Conservation (phyloP, 2,329 filamentous ascomycete species). For the Microdochium trichocladiopsis region DNA sequence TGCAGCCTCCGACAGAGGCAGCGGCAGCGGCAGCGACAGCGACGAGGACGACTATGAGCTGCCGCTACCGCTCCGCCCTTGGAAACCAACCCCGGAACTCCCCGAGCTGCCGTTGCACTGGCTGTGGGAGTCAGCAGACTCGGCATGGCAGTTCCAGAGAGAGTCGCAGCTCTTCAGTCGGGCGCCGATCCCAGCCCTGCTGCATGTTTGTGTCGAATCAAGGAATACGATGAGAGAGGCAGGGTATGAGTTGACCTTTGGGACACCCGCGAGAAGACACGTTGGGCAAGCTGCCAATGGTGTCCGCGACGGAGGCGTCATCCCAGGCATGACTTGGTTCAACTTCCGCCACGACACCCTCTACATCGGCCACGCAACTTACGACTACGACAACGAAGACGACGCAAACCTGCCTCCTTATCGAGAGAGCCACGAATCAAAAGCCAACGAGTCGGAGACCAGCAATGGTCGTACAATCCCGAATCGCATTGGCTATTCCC, state of each 20-base stretch:
- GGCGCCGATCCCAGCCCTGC: slow-evolving; percentile 12
- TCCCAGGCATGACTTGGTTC: slow-evolving; percentile 8
- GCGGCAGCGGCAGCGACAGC: too few species aligned
- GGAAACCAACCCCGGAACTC: slow-evolving; percentile 5
- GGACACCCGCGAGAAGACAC: slow-evolving; percentile 9
- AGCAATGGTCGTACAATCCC: background rate
- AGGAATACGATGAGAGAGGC: slow-evolving; percentile 9
- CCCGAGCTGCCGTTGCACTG: slow-evolving; percentile 1
- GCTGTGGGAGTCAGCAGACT: slow-evolving; percentile 1
- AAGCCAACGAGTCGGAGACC: background rate
- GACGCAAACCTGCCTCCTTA: background rate
- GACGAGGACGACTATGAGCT: background rate
- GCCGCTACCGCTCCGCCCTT: slow-evolving; percentile 4
- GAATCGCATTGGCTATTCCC: background rate
- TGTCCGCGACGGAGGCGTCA: background rate
- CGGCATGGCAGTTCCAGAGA: slow-evolving; percentile 9
- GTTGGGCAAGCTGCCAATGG: background rate
- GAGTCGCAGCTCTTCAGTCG: slow-evolving; percentile 7
- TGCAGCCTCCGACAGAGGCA: too few species aligned
- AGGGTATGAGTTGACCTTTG: slow-evolving; percentile 11
- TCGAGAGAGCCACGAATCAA: background rate
- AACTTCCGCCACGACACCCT: slow-evolving; percentile 12
- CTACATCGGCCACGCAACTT: background rate
- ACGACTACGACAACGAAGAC: background rate
- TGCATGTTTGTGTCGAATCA: slow-evolving; percentile 19